Percentiles rank a stretch among this genome's conserved stretches.
These are phyloP conservation scores for Alternaria brassicicola DNA, from an alignment of 2,329 filamentous ascomycete genomes.

Conservation along the genomic window DNA sequence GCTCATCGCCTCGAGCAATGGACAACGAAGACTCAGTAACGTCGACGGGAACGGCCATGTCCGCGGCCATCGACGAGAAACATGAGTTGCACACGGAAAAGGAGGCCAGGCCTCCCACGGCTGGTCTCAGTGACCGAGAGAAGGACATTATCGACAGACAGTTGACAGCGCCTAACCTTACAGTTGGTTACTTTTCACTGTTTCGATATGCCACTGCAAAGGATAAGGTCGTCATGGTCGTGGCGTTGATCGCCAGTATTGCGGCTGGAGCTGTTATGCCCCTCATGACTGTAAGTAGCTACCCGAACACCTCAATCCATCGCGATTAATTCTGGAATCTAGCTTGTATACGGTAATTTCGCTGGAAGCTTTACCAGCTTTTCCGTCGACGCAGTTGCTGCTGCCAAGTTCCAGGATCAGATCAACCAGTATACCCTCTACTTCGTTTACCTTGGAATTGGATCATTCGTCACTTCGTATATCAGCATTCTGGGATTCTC, in stretches of 20 bases:
- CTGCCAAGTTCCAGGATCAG: constrained; percentile 35
- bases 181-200: constrained; percentile 54
- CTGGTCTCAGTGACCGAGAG: constrained; percentile 40
- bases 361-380: constrained; percentile 46
- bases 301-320: neutral
- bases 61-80: constrained; percentile 34
- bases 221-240: constrained; percentile 50
- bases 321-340: neutral
- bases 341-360: constrained; percentile 50
- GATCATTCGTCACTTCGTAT: constrained; percentile 68
- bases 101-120: constrained; percentile 30
- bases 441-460: constrained; percentile 49
- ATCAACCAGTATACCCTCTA: constrained; percentile 44
- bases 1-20: constrained; percentile 18
- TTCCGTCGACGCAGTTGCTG: constrained; percentile 39
- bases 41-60: constrained; percentile 22
- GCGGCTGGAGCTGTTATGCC: constrained; percentile 76
- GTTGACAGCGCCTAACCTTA: constrained; percentile 50
- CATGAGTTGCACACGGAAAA: constrained; percentile 24
- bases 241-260: constrained; percentile 70
- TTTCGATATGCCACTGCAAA: constrained; percentile 54
- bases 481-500: constrained; percentile 87
- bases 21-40: constrained; percentile 19
- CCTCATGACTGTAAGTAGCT: constrained; percentile 64
- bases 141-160: constrained; percentile 48